These are phyloP conservation scores for Gentiana dahurica DNA, from an alignment of 257 asterid genomes.

Conservation along the genomic window DNA sequence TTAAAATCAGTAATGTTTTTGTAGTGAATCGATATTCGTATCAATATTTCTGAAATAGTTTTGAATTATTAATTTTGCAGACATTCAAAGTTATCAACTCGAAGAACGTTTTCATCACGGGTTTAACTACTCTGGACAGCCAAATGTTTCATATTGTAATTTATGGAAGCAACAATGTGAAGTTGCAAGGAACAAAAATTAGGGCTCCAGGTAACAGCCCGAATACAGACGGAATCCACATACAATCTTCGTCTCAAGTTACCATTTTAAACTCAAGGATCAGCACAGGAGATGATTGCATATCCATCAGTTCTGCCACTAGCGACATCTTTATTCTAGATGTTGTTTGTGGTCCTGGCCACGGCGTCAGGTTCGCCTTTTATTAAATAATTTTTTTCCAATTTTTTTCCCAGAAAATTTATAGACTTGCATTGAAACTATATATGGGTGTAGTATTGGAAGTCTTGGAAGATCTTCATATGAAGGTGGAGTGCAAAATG, in stretches of 20 bases:
- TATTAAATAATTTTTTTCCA: too few species aligned
- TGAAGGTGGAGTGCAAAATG: slow-evolving; percentile 12
- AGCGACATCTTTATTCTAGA: slow-evolving; percentile 27
- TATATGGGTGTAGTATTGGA: slow-evolving; percentile 8
- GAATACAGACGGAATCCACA: slow-evolving; percentile 48
- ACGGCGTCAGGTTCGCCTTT: slow-evolving; percentile 27
- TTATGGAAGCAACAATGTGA: slow-evolving; percentile 31
- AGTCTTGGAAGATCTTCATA: slow-evolving; percentile 2
- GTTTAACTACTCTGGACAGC: slow-evolving; percentile 36
- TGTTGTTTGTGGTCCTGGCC: slow-evolving; percentile 44
- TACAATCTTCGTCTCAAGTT: slow-evolving; percentile 23
- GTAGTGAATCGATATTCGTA: too few species aligned
- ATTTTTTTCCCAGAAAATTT: too few species aligned
- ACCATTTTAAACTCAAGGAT: slow-evolving; percentile 21
- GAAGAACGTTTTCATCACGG: slow-evolving; percentile 29
- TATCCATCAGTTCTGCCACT: slow-evolving; percentile 42
- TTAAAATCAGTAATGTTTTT: neutral
- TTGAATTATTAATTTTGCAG: slow-evolving; percentile 16
- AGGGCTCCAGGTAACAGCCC: slow-evolving; percentile 34
- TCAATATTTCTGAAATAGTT: too few species aligned
- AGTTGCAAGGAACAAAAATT: slow-evolving; percentile 20
- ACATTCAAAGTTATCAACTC: slow-evolving; percentile 30
- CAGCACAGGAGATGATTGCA: slow-evolving; percentile 46
- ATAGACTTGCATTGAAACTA: too few species aligned
- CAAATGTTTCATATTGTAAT: slow-evolving; percentile 45